Percentiles rank a stretch among this genome's conserved stretches.
phyloP scores from a whole-genome alignment of 2,329 filamentous ascomycete species.

The Ophiocordyceps camponoti-saundersi region DNA sequence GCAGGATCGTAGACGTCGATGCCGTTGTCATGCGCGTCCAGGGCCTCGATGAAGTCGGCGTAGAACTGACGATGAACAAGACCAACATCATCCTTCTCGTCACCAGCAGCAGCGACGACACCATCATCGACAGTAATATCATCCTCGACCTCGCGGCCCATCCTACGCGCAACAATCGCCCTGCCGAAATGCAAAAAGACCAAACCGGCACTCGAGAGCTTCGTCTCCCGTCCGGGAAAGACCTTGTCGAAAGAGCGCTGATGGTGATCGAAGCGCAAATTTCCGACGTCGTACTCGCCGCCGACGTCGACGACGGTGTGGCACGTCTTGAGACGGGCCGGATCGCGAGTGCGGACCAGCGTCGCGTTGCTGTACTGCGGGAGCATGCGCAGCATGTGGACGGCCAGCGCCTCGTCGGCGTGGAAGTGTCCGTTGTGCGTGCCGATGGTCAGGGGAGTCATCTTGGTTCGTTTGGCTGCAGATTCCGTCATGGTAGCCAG shows the following conservation, averaged over 20 bases:
- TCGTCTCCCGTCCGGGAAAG: conserved; percentile 71
- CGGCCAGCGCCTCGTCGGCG: conserved; percentile 91
- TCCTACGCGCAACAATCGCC: conserved; percentile 50
- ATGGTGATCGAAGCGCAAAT: conserved; percentile 88
- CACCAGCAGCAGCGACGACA: conserved; percentile 22
- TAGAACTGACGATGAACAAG: conserved; percentile 82
- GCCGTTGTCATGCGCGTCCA: conserved; percentile 96
- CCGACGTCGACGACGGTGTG: conserved; percentile 98
- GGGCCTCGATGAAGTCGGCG: conserved; percentile 81
- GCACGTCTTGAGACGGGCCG: conserved; percentile 58
- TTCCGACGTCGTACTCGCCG: conserved; percentile 67
- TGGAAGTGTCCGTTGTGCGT: conserved; percentile 99
- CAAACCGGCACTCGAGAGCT: conserved; percentile 83
- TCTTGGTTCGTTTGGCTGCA: conserved; percentile 73
- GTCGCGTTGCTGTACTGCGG: conserved; percentile 58
- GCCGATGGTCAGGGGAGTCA: conserved; percentile 47
- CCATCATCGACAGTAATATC: neutral
- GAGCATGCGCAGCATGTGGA: conserved; percentile 84
- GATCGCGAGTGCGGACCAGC: conserved; percentile 79
- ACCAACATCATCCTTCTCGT: conserved; percentile 49
- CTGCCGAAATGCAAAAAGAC: conserved; percentile 93
- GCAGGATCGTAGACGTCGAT: conserved; percentile 66
- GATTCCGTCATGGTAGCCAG: conserved; percentile 34
- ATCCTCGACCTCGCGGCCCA: neutral
- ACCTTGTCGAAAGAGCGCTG: conserved; percentile 77